Evolutionary conservation across 352 stramenopile genomes (phyloP), one percentile per base, ranked within the genome.

Genomic region (Phytophthora foliorum): DNA sequence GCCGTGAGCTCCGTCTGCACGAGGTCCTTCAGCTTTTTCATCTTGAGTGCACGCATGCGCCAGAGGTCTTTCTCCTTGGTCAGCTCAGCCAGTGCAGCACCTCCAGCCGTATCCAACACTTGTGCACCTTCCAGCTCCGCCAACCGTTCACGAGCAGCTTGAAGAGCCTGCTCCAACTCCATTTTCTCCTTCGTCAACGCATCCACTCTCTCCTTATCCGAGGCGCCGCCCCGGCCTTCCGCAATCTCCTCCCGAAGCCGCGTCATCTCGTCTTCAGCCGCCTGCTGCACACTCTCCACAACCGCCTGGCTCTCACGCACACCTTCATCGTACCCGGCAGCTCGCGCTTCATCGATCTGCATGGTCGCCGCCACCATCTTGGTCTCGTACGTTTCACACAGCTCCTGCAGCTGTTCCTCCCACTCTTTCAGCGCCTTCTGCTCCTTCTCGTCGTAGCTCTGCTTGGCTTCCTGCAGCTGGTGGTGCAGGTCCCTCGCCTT

Each of bases 1-100:
- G 72, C 63, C 21, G 78, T 82, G 4, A 91, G 71, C 27, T 93
- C 86, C 0, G 68, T 54, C 50, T 94, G 84, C 14, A 83, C 70
- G 19, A 90, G 60, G 27, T 94, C 86, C 44, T 94, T 94, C 0
- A 90, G 46, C 57, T 94, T 94, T 50, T 94, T 94, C 86, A 94
- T 94, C 54, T 92, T 92, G 34, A 96, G 72, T 29, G 89, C 86
- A 29, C 88, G 85, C 57, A 84, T 77, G 25, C 86, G 88, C 88
- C 86, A 94, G 22, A 96, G 32, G 46, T 96, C 84, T 61, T 91
- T 84, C 52, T 93, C 81, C 77, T 75, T 90, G 16, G 57, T 67
- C 29, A 60, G 4, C 34, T 80, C 63, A 1, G 59, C 69, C 25
- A 78, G 17, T 24, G 60, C 60, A 36, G 48, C 44, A 32, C 34